phyloP scores from a whole-genome alignment of 306 rosid species.

The Delonix regia region DNA sequence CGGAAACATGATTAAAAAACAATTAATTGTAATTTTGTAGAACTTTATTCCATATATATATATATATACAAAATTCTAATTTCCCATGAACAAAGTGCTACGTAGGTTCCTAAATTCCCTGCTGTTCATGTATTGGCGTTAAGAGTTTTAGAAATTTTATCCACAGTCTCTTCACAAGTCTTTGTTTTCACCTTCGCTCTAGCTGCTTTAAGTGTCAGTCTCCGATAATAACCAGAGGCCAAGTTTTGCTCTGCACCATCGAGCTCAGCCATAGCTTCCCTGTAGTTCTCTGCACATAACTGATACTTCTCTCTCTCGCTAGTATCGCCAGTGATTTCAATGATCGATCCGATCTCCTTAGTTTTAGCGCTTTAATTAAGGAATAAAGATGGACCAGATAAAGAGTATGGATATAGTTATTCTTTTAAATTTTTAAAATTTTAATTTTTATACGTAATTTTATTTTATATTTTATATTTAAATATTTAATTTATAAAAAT shows the following conservation, averaged over 20 bases:
- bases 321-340: neutral
- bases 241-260: neutral
- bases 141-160: neutral
- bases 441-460: too few species aligned
- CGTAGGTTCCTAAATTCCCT: neutral
- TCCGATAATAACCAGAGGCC: neutral
- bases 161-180: neutral
- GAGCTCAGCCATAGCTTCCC: neutral
- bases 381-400: too few species aligned
- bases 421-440: too few species aligned
- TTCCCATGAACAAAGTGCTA: neutral
- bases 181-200: neutral
- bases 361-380: too few species aligned
- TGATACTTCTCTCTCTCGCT: neutral
- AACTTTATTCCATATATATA: too few species aligned
- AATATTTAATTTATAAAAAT: too few species aligned
- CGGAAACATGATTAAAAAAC: too few species aligned
- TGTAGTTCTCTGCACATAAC: neutral
- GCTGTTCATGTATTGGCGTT: neutral
- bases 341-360: neutral
- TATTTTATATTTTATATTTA: too few species aligned
- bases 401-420: too few species aligned
- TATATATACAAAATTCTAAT: constrained; percentile 4
- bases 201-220: neutral
- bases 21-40: too few species aligned